Evolutionary conservation across 1,284 basidiomycete genomes (phyloP).

Genomic region (Heterobasidion parviporum): DNA sequence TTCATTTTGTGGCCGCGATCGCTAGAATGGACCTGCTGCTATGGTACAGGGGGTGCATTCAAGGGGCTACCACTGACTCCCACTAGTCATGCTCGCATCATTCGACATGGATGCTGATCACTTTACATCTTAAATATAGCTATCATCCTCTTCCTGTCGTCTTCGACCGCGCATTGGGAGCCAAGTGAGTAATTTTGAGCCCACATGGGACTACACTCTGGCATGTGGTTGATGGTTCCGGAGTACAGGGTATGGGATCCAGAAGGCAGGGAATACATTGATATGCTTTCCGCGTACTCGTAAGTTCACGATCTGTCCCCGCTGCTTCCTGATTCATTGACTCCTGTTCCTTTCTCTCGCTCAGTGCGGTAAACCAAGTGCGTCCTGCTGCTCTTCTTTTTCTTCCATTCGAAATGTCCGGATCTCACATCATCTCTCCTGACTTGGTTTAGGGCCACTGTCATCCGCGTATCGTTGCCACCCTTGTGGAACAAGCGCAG

Average conservation of each 20-base stretch:
- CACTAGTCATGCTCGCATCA: no score
- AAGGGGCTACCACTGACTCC: no score
- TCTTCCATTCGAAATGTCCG: neutral
- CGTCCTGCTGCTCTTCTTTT: slow-evolving; percentile 10
- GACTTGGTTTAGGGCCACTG: slow-evolving; percentile 72
- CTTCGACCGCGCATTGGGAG: slow-evolving; percentile 85
- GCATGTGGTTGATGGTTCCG: slow-evolving; percentile 13
- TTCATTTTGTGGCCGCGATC: no score
- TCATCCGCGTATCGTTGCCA: slow-evolving; percentile 82
- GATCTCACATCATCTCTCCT: neutral
- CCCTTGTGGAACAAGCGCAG: slow-evolving; percentile 82
- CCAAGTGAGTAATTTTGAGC: slow-evolving; percentile 54
- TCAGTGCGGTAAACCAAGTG: slow-evolving; percentile 82
- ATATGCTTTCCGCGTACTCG: slow-evolving; percentile 97
- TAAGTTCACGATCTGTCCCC: slow-evolving; percentile 34
- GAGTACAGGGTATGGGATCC: slow-evolving; percentile 85
- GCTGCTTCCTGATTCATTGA: slow-evolving; percentile 2
- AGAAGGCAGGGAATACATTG: slow-evolving; percentile 88
- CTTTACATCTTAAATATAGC: slow-evolving; percentile 31
- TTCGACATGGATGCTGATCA: neutral
- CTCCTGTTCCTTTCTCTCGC: neutral
- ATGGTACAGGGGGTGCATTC: no score
- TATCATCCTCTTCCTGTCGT: slow-evolving; percentile 96
- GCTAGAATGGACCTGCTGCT: no score
- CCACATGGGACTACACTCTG: neutral